A percentile compares a stretch with the other conserved stretches of the same genome.
These are phyloP conservation scores for Juglanconis oblonga DNA, from an alignment of 2,329 filamentous ascomycete genomes.

Conservation along the genomic window DNA sequence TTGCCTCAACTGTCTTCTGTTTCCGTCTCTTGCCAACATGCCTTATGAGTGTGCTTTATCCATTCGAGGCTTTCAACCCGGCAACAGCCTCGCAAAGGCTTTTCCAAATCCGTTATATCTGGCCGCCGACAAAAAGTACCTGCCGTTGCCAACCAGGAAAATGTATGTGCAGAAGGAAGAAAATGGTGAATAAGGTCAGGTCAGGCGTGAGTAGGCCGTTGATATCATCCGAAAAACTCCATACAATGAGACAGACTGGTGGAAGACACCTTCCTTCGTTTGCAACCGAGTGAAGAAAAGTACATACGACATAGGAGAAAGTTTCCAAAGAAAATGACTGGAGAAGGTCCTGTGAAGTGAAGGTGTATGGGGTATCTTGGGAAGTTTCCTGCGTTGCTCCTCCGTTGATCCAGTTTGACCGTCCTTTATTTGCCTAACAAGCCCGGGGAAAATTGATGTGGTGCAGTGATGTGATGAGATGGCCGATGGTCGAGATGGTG, in stretches of 20 bases:
- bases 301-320: too few species aligned
- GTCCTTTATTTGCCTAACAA: background rate
- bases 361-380: conserved; percentile 13
- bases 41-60: background rate
- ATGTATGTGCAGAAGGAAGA: background rate
- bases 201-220: background rate
- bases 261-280: background rate
- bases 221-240: conserved; percentile 5
- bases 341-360: background rate
- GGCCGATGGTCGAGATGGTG: background rate
- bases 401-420: background rate
- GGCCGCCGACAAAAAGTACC: background rate
- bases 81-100: too few species aligned
- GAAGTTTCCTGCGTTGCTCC: conserved; percentile 4
- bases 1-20: background rate
- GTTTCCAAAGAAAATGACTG: conserved; percentile 1
- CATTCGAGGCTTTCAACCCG: too few species aligned
- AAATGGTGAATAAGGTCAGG: background rate
- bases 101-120: too few species aligned
- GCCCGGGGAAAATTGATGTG: background rate
- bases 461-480: background rate
- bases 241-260: background rate
- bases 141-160: background rate
- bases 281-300: background rate
- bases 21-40: background rate